Evolutionary conservation across 345 rosid species (phyloP).

Genomic region (Fremontodendron californicum): DNA sequence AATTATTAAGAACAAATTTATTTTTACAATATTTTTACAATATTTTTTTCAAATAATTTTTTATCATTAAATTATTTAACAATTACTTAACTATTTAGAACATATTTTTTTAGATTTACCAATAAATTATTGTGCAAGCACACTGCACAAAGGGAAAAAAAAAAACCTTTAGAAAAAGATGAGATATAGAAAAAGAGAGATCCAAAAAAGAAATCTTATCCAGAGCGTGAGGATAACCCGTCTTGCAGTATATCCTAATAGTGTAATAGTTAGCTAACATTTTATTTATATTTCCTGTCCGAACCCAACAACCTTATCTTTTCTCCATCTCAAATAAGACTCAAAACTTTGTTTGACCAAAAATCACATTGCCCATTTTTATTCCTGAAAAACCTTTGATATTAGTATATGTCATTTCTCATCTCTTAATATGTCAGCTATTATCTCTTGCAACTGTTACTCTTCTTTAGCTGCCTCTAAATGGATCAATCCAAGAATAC

Average conservation of each 20-base stretch:
- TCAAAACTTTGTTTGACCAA: not conserved
- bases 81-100: too few relatives aligned
- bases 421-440: conserved; percentile 35
- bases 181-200: not conserved
- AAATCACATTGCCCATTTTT: not conserved
- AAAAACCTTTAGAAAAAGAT: not conserved
- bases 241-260: not conserved
- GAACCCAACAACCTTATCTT: conserved; percentile 25
- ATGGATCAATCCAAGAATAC: conserved; percentile 22
- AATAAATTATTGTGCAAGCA: too few relatives aligned
- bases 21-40: too few relatives aligned
- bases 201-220: conserved; percentile 35
- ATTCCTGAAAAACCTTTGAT: not conserved
- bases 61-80: too few relatives aligned
- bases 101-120: too few relatives aligned
- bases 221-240: conserved; percentile 31
- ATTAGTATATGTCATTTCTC: conserved; percentile 17
- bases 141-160: not conserved
- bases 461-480: conserved; percentile 38
- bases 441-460: conserved; percentile 38
- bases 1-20: too few relatives aligned
- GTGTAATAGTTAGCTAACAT: not conserved
- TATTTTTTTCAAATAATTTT: too few relatives aligned
- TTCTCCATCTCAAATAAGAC: not conserved
- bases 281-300: not conserved